Base-by-base conservation (phyloP, 768 basidiomycete species). In the Nevesoporus exiguus region DNA sequence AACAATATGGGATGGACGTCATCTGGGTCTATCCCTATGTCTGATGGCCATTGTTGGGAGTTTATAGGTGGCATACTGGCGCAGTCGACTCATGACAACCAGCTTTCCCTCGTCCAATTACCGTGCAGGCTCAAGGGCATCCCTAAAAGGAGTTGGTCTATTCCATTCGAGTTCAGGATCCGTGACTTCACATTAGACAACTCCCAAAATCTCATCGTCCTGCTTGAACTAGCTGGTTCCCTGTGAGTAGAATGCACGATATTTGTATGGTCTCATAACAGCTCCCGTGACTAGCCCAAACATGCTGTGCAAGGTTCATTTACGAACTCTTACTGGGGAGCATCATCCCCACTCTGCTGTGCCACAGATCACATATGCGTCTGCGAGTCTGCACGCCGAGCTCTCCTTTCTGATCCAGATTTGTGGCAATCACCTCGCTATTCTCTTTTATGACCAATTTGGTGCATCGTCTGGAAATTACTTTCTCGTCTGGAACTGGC, bases 101-200 rank as follows among this genome's bases (percentile, higher is more conserved):
- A 61, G 25, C 52, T 73, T 21, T 54, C 43, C 14, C 58, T 70
- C 40, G 56, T 57, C 17, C 69, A 66, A 34, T 49, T 74, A 10
- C 69, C 74, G 7, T 74, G 65, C 57, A 52, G 59, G n/a, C 40
- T 60, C 39, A 68, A 71, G 30, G 59, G 61, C 39, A 61, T 75
- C 11, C 48, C 56, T 14, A 57, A 62, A 31, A 58, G 51, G 33
- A 47, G 60, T 25, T 75, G 74, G 74, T 43, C 63, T 25, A 24
- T 61, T 15, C 55, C 58, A 7, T 54, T 70, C 29, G 66, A 67
- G 6, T 60, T 72, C 31, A 39, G 25, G n/a, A 51, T 72, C 40
- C 61, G 61, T n/a, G 74, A 76, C 49, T 75, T 76, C 36, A 64
- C 70, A 10, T 54, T 73, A 8, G 74, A 75, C 56, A 61, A 55